Percentiles rank a stretch among this genome's conserved stretches.
phyloP scores from a whole-genome alignment of 257 asterid species.

The Thymus quinquecostatus region DNA sequence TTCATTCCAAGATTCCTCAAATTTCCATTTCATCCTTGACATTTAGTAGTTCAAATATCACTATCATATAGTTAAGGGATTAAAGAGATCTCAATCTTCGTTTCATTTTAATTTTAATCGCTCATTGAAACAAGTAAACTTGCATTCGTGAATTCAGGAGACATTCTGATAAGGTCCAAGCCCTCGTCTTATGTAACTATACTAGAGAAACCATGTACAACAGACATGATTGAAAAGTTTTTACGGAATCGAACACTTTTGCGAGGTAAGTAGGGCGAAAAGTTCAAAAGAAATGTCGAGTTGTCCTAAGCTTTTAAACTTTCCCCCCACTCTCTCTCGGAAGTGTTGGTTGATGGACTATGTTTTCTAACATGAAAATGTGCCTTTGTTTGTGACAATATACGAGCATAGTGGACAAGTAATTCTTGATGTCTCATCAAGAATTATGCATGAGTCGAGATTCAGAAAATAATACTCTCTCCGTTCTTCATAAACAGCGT shows the following conservation, averaged over 20 bases:
- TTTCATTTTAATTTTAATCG: too few species aligned
- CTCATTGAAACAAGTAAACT: too few species aligned
- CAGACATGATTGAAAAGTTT: too few species aligned
- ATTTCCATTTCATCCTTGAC: slow-evolving; percentile 26
- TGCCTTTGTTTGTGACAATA: neutral
- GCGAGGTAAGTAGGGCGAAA: slow-evolving; percentile 34
- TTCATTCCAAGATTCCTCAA: slow-evolving; percentile 11
- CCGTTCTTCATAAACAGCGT: too few species aligned
- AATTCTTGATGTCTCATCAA: neutral
- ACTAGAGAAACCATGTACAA: too few species aligned
- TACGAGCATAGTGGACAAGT: neutral
- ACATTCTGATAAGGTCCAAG: too few species aligned
- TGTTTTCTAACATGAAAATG: slow-evolving; percentile 29
- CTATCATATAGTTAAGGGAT: slow-evolving; percentile 20
- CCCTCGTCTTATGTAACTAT: too few species aligned
- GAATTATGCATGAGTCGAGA: too few species aligned
- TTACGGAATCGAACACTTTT: slow-evolving; percentile 3
- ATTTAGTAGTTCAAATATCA: slow-evolving; percentile 39
- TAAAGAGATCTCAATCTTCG: too few species aligned
- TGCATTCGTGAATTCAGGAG: too few species aligned
- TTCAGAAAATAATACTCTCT: too few species aligned
- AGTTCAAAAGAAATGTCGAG: slow-evolving; percentile 37
- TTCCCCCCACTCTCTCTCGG: neutral
- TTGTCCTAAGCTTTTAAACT: slow-evolving; percentile 26
- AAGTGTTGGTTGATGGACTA: slow-evolving; percentile 18